Evolutionary conservation across 306 rosid species (phyloP).

Genomic region (Fragaria vesca): DNA sequence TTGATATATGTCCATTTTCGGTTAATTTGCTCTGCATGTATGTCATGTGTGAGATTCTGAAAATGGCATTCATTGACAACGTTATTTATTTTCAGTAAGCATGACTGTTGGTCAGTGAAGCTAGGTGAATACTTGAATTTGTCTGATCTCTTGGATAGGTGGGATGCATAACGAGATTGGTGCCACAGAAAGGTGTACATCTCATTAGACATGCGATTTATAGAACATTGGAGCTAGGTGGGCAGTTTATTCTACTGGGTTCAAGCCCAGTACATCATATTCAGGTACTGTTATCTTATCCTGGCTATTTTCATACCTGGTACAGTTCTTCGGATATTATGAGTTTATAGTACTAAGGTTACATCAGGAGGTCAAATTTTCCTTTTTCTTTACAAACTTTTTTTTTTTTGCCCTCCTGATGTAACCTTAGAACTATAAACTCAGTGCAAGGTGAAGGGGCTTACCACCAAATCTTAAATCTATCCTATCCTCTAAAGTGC

Average conservation of each 20-base stretch:
- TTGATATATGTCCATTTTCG: background rate
- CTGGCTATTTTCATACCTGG: background rate
- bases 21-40: background rate
- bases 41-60: conserved; percentile 2
- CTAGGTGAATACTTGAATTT: conserved; percentile 20
- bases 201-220: conserved; percentile 92
- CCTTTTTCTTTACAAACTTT: too few relatives aligned
- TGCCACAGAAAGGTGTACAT: conserved; percentile 97
- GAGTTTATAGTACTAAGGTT: too few relatives aligned
- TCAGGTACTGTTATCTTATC: conserved; percentile 49
- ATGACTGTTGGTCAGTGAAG: conserved; percentile 11
- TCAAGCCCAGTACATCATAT: conserved; percentile 91
- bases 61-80: background rate
- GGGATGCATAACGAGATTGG: conserved; percentile 93
- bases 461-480: background rate
- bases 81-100: background rate
- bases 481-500: background rate
- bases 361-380: too few relatives aligned
- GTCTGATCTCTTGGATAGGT: conserved; percentile 52
- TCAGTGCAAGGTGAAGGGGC: background rate
- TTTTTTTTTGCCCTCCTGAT: background rate
- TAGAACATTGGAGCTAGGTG: conserved; percentile 82
- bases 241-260: conserved; percentile 95
- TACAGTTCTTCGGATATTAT: background rate
- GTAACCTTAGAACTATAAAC: background rate